Conservation (phyloP, 2,329 filamentous ascomycete genomes). For the Penicillium sp. region DNA sequence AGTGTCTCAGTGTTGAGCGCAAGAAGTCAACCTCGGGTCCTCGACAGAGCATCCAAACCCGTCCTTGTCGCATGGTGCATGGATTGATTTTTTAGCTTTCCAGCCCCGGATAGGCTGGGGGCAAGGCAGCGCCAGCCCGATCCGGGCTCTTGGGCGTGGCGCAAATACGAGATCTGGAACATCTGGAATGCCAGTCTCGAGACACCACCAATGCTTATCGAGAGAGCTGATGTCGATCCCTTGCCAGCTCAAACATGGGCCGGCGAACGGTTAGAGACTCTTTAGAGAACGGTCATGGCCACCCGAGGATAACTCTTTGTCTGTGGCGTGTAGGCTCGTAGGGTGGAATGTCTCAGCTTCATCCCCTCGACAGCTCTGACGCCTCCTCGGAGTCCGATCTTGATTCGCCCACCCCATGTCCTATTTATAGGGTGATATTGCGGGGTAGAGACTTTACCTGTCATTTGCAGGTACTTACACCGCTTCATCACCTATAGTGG, state of each 20-base stretch:
- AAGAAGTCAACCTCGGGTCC: background rate
- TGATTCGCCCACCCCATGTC: background rate
- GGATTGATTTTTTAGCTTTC: background rate
- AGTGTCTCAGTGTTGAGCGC: slow-evolving; percentile 4
- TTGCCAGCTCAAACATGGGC: slow-evolving; percentile 6
- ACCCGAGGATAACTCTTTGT: background rate
- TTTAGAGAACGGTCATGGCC: background rate
- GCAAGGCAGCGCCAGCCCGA: background rate
- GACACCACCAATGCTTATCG: slow-evolving; percentile 18
- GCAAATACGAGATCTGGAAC: slow-evolving; percentile 32
- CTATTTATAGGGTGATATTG: slow-evolving; percentile 5
- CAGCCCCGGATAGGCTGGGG: background rate
- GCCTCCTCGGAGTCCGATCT: slow-evolving; percentile 2
- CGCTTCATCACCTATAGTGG: background rate
- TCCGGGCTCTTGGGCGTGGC: slow-evolving; percentile 10
- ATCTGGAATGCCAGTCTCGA: slow-evolving; percentile 1
- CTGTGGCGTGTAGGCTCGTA: background rate
- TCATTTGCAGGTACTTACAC: slow-evolving; percentile 6
- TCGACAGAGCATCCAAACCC: background rate
- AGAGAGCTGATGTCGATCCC: slow-evolving; percentile 5
- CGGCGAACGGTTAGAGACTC: background rate
- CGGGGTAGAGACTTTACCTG: slow-evolving; percentile 2
- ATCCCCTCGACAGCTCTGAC: slow-evolving; percentile 1
- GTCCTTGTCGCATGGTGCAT: background rate
- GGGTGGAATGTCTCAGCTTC: slow-evolving; percentile 14